Evolutionary conservation across 495 filamentous ascomycete species (phyloP), one percentile per base, ranked within the genome.

Genomic region (Podospora australis): DNA sequence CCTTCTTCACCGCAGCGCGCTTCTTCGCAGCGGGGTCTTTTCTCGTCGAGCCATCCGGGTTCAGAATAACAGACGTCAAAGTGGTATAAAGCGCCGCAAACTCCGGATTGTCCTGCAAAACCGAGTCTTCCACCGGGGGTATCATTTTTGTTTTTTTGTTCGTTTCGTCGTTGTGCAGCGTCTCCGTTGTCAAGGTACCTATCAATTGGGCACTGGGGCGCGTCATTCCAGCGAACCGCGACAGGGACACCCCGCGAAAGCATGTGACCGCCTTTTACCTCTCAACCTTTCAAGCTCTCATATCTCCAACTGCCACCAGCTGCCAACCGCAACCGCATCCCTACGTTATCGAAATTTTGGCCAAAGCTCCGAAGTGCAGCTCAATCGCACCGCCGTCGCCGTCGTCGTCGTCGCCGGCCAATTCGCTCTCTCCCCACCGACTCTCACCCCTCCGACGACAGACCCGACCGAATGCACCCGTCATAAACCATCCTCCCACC

Each of bases 1-100:
- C 82, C 57, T 80, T 71, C 16, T 62, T 58, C 21, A 78, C 69
- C 19, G 66, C 70, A 63, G 71, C 63, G 21, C 77, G 75, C 49
- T 75, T 72, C 35, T 81, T 77, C 32, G 74, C 71, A 3, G 69
- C 60, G 43, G 70, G 63, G 48, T 79, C 66, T 26, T 74, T 68
- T 54, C 73, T 77, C 0, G 80, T 83, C 11, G 81, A 82, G 11
- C 76, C 81, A 71, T 84, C 75, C 0, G 74, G 63, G 48, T 82
- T 80, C 20, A 87, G 68, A 6, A 84, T 58, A 0, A 65, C 72
- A 1, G 67, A 73, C 0, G 81, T 81, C 6, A 87, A 56, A 14
- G 74, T 77, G 14, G 77, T 72, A 58, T 85, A 81, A 1, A 87
- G 69, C 22, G 66, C 70, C 43, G 81, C 78, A 52, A 87, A 87